Evolutionary conservation across 169 alveolate species (phyloP), one percentile per base, ranked within the genome.

Genomic region (Cryptosporidium sp.): DNA sequence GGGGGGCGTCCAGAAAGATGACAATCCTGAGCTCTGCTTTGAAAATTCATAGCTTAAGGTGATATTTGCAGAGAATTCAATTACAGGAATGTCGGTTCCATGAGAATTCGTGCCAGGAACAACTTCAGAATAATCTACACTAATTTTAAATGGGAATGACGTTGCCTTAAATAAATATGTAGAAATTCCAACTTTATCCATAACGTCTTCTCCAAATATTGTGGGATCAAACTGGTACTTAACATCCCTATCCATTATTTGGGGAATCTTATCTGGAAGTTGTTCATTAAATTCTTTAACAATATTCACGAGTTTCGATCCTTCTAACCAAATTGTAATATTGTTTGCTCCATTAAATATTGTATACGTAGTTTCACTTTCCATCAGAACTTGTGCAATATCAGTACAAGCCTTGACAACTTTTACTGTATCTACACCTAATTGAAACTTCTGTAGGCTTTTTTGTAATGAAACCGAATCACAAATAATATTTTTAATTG

Each of bases 251-350:
- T 60, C 69, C 52, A 80, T 45, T 23, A 80, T 80, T 62, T 33
- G 52, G 8, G 89, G 89, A 23, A 80, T 80, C 23, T 62, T 80
- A 39, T 80, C 39, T 65, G 72, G 89, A 39, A 80, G 62, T n/a
- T 80, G 51, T 29, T 62, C 65, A 62, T 80, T 80, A 10, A 80
- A 23, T 23, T 80, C 53, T 14, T 31, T 62, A 29, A 80, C 89
- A 7, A 80, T 44, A 51, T 65, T 67, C 9, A 42, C 75, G 4
- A 80, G 60, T 39, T 80, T 80, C 29, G 89, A 80, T 18, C 89
- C 89, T 44, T 80, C 80, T 18, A 80, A 35, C 89, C 89, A 80
- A 61, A 80, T 80, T 21, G 89, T 80, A 62, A 80, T 80, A 29
- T 80, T 80, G 52, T 80, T 80, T 37, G 67, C 89, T 23, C 89